These are phyloP conservation scores for Paramecium sexaurelia DNA, from an alignment of 73 alveolate genomes.

Conservation along the genomic window DNA sequence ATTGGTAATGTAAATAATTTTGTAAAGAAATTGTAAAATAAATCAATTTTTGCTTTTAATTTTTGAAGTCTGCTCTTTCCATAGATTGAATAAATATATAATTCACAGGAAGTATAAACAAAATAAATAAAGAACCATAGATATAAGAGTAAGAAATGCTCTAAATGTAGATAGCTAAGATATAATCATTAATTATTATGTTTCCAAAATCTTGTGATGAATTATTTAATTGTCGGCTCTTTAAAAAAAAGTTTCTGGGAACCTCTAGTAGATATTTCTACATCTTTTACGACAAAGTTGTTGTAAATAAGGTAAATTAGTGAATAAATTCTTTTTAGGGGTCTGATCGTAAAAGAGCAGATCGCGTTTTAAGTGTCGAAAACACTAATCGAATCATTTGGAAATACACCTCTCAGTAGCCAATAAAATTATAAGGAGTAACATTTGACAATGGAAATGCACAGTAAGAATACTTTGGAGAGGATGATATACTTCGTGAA, in stretches of 20 bases:
- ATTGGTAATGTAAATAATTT: too few species aligned
- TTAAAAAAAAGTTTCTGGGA: conserved; percentile 35
- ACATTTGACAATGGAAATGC: not conserved
- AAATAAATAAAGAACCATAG: not conserved
- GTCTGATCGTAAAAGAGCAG: not conserved
- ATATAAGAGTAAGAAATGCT: not conserved
- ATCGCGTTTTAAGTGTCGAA: not conserved
- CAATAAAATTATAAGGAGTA: conserved; percentile 7
- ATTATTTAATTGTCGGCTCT: conserved; percentile 10
- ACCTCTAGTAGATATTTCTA: not conserved
- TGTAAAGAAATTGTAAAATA: too few species aligned
- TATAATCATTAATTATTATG: conserved; percentile 34
- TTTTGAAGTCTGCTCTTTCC: too few species aligned
- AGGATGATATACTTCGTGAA: conserved; percentile 30
- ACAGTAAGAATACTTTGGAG: conserved; percentile 9
- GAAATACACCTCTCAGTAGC: conserved; percentile 23
- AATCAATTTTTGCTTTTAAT: too few species aligned
- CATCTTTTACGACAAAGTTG: not conserved
- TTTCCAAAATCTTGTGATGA: conserved; percentile 55
- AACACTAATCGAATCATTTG: conserved; percentile 25
- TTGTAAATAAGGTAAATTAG: not conserved
- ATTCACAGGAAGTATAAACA: not conserved
- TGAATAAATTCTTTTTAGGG: not conserved
- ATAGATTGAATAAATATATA: too few species aligned
- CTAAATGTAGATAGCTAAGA: not conserved